Evolutionary conservation across 75 land plant genomes (phyloP), one percentile per base, ranked within the genome.

Genomic region (Ceratopteris richardii): DNA sequence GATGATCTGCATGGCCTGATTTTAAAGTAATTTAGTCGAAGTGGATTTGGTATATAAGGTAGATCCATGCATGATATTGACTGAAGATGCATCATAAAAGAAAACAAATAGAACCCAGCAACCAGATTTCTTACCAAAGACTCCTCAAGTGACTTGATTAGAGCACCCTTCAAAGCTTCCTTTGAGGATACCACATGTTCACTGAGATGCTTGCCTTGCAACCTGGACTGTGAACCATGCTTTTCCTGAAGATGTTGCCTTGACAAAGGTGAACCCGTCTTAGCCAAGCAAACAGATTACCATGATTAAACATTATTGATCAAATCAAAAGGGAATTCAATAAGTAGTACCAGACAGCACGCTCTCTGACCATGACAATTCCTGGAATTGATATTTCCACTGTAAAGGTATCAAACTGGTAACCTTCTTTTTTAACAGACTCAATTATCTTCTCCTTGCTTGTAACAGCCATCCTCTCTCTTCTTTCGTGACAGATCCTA

Each of bases 361-460:
- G 67, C 41, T 86, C 91, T 66, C 80, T 69, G 21, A 79, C 80
- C 33, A 70, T 9, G 37, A 69, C 46, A 28, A 69, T 52, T 29
- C 67, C 66, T 37, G 96, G 91, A 16, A 90, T 27, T 13, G 87
- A 83, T 7, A 90, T 63, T 69, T 90, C 90, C 30, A 90, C 61
- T 44, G 75, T 80, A 57, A 90, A 90, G 19, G 62, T 56, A 60
- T 72, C 77, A 61, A 80, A 58, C 18, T 75, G 50, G 54, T 83
- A 63, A 7, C 73, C 80, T 28, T 81, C 81, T 21, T 57, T 20
- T 61, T 74, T 78, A 25, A 83, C 70, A n/a, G 71, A 17, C 14
- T 80, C 73, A 18, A 59, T 47, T 60, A 90, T 74, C 29, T 63
- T 18, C 1, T 21, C 29, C 25, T 28, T 13, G 53, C 65, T 27